Evolutionary conservation across 148 eudicot species (phyloP).

Genomic region (Rhododendron mucronatum): DNA sequence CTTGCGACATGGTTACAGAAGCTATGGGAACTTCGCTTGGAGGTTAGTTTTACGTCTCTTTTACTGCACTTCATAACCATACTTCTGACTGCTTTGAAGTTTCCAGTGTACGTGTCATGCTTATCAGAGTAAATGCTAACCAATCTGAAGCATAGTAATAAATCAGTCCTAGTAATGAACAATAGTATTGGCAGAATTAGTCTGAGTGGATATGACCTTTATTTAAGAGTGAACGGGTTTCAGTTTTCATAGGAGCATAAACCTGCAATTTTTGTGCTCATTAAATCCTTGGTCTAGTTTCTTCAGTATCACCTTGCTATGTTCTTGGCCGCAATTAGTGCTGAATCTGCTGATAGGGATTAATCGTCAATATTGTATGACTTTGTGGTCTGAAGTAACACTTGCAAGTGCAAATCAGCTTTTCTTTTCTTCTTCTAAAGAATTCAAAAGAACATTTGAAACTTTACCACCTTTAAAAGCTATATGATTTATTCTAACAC

Average conservation of each 20-base stretch:
- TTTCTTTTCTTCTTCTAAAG: neutral
- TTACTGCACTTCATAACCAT: neutral
- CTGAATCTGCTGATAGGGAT: neutral
- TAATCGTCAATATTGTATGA: neutral
- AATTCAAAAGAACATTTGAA: neutral
- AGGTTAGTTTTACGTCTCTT: neutral
- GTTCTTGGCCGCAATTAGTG: neutral
- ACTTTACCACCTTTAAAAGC: neutral
- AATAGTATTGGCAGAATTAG: neutral
- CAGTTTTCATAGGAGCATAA: neutral
- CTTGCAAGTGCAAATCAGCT: constrained; percentile 1
- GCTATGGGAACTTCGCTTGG: neutral
- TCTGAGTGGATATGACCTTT: neutral
- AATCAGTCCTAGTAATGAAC: neutral
- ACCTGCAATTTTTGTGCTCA: neutral
- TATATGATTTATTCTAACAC: neutral
- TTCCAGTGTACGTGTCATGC: neutral
- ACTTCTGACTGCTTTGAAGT: neutral
- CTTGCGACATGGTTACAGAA: neutral
- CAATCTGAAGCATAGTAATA: neutral
- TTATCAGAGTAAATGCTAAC: neutral
- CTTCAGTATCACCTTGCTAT: neutral
- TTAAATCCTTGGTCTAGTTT: neutral
- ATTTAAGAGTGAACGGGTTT: neutral
- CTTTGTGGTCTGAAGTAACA: neutral